Evolutionary conservation across 2,329 filamentous ascomycete genomes (phyloP).

Genomic region (Peltaster fructicola): DNA sequence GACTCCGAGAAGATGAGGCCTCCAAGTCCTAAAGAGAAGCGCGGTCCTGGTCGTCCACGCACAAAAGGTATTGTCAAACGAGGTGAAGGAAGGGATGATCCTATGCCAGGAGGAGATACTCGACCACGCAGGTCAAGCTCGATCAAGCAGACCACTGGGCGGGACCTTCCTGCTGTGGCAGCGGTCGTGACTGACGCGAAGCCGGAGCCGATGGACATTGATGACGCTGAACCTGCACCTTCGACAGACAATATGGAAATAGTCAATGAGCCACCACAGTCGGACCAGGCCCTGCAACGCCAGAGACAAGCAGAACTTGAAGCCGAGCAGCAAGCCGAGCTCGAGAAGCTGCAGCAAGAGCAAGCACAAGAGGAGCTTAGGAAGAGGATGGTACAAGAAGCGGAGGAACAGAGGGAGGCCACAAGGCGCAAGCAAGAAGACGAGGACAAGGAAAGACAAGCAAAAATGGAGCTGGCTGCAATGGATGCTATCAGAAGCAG

Average conservation of each 20-base stretch:
- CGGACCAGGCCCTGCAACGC: too few relatives aligned
- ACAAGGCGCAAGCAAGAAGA: constrained; percentile 9
- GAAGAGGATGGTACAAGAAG: constrained; percentile 4
- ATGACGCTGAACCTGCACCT: constrained; percentile 2
- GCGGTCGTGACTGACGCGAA: constrained; percentile 1
- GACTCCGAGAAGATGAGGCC: constrained; percentile 12
- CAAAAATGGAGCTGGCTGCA: constrained; percentile 7
- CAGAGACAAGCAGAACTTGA: constrained; percentile 6
- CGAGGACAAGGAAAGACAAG: constrained; percentile 12
- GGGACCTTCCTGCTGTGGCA: constrained; percentile 8
- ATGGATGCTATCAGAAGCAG: constrained; percentile 6
- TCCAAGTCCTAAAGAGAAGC: constrained; percentile 11
- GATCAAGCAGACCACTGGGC: constrained; percentile 9
- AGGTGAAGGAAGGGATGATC: constrained; percentile 7
- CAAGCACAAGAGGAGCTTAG: constrained; percentile 6
- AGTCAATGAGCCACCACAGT: not conserved
- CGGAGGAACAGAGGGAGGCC: constrained; percentile 5
- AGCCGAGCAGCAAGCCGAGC: constrained; percentile 4
- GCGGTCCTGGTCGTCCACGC: constrained; percentile 9
- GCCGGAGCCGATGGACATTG: constrained; percentile 1
- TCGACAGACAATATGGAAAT: not conserved
- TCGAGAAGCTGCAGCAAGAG: constrained; percentile 4
- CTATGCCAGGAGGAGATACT: constrained; percentile 6
- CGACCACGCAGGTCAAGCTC: constrained; percentile 12
- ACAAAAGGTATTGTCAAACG: constrained; percentile 16